Base-by-base conservation (phyloP, 768 basidiomycete genomes). In the Xanthoconium purpureum region DNA sequence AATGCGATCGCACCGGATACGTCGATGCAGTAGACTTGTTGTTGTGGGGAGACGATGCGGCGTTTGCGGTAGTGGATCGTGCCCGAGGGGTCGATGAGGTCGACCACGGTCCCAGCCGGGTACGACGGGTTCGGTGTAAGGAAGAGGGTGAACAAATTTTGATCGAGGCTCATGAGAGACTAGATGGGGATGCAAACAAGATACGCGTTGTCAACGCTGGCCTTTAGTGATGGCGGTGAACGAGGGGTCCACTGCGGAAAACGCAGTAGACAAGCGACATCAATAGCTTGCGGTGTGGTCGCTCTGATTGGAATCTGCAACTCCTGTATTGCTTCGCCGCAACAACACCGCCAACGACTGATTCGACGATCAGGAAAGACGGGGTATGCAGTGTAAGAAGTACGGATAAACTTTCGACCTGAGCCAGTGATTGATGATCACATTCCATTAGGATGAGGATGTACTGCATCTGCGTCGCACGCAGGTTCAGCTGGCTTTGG, bases 141-240 rank as follows among this genome's bases (percentile, higher is more conserved):
- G 60, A 80, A 72, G 52, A 94, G 83, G 3, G 91, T 93, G 75
- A 93, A 94, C 12, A 94, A 75, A 68, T 92, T 93, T 70, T 90
- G 81, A 70, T 93, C 91, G 52, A 94, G 75, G 66, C 89, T 89
- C 91, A 92, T 92, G 29, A 28, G 37, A 10, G 6, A 24, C 12
- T 5, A 13, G 15, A 13, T 46, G 39, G 17, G 56, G 28, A 12
- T 33, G 44, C 12, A 29, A 15, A 47, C 13, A 18, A 17, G 15
- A 24, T 24, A 24, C 24, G 4, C 24, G 24, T 24, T 24, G 24
- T 24, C 24, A 24, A 24, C 24, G 24, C 24, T 24, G 24, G 24
- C 24, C 24, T 24, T 24, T 24, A 24, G 24, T 24, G 24, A 24
- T 4, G 24, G 24, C 24, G 4, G 24, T 24, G 24, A 24, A 24